Evolutionary conservation across 2,329 filamentous ascomycete genomes (phyloP).

Genomic region (Raffaelea deltoideospora): DNA sequence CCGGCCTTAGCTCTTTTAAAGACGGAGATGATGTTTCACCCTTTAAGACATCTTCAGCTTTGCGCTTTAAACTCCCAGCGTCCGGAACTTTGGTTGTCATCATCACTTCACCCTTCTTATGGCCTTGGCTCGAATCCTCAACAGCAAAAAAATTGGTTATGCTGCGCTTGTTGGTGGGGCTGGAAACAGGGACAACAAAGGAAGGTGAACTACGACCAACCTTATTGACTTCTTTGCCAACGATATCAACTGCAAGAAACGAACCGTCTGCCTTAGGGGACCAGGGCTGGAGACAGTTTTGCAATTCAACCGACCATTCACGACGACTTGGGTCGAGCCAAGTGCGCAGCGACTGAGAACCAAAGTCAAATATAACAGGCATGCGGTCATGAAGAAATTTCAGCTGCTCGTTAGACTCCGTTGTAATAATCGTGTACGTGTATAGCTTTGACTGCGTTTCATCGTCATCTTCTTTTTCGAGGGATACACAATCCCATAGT

Average conservation of each 20-base stretch:
- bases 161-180: slow-evolving; percentile 77
- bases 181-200: slow-evolving; percentile 72
- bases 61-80: too few relatives aligned
- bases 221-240: slow-evolving; percentile 81
- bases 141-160: slow-evolving; percentile 87
- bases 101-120: too few relatives aligned
- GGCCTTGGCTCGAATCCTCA: too few relatives aligned
- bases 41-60: too few relatives aligned
- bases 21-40: too few relatives aligned
- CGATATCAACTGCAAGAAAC: slow-evolving; percentile 64
- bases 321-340: slow-evolving; percentile 65
- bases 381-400: slow-evolving; percentile 86
- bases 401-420: slow-evolving; percentile 66
- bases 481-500: slow-evolving; percentile 77
- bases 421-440: slow-evolving; percentile 91
- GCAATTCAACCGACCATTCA: slow-evolving; percentile 66
- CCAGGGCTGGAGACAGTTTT: slow-evolving; percentile 28
- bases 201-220: slow-evolving; percentile 78
- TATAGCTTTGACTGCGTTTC: slow-evolving; percentile 48
- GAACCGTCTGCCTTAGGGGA: slow-evolving; percentile 39
- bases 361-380: slow-evolving; percentile 79
- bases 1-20: too few relatives aligned
- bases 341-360: slow-evolving; percentile 49
- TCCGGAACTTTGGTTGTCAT: too few relatives aligned
- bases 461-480: slow-evolving; percentile 40